Conservation (phyloP, 1,139 yeast species). For the Taphrina deformans region DNA sequence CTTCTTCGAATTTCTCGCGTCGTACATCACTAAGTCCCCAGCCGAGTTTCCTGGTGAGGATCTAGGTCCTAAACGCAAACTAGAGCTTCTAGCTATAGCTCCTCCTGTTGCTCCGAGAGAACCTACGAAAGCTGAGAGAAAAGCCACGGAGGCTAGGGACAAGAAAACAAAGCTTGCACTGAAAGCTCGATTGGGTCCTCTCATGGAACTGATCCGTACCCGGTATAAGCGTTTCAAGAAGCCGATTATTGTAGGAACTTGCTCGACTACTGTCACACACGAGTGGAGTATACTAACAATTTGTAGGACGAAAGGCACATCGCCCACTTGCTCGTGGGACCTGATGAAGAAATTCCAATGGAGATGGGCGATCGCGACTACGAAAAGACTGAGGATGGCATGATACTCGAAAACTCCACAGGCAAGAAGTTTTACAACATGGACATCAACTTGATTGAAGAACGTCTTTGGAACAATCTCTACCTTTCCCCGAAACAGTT, state of each 20-base stretch:
- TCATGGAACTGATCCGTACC: conserved; percentile 84
- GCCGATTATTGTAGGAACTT: conserved; percentile 62
- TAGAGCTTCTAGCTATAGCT: conserved; percentile 51
- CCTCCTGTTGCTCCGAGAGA: conserved; percentile 43
- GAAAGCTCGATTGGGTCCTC: conserved; percentile 78
- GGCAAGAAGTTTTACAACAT: conserved; percentile 76
- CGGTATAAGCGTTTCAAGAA: conserved; percentile 87
- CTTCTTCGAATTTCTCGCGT: conserved; percentile 60
- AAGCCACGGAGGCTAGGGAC: conserved; percentile 66
- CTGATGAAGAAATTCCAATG: conserved; percentile 35
- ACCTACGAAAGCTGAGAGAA: conserved; percentile 45
- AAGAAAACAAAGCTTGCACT: conserved; percentile 78
- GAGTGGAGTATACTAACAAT: too few relatives aligned
- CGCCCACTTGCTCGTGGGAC: conserved; percentile 28
- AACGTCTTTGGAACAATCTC: conserved; percentile 93
- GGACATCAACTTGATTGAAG: conserved; percentile 93
- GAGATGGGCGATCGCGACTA: conserved; percentile 50
- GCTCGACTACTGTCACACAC: neutral
- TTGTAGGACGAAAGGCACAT: conserved; percentile 19
- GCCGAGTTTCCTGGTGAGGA: conserved; percentile 49
- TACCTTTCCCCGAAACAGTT: conserved; percentile 93
- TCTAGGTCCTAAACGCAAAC: conserved; percentile 46
- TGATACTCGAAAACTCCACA: conserved; percentile 75
- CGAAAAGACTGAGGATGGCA: conserved; percentile 61
- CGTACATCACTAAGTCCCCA: conserved; percentile 68